Evolutionary conservation across 768 basidiomycete genomes (phyloP).

Genomic region (Cystofilobasidium ferigula): DNA sequence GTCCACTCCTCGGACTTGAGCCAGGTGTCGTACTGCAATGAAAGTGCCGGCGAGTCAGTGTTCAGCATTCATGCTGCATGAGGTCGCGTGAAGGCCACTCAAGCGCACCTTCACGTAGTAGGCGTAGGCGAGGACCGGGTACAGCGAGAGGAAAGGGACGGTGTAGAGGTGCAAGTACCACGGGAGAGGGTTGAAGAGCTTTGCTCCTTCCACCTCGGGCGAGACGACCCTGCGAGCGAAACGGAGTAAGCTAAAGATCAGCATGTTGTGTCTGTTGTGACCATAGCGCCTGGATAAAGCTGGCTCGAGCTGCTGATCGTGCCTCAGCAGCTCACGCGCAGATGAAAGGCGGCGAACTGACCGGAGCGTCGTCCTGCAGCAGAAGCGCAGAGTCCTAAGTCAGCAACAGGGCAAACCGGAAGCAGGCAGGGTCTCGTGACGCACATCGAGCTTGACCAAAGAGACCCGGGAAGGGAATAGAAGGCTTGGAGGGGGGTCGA

Average conservation of each 20-base stretch:
- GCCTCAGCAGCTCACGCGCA: too few species aligned
- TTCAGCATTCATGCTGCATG: too few species aligned
- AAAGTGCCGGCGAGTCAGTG: too few species aligned
- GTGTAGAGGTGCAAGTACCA: constrained; percentile 37
- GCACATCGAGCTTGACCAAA: too few species aligned
- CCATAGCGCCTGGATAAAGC: too few species aligned
- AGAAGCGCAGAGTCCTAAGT: not conserved
- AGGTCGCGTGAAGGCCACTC: too few species aligned
- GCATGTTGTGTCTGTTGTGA: too few species aligned
- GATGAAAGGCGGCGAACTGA: too few species aligned
- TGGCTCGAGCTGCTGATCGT: too few species aligned
- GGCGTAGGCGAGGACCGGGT: constrained; percentile 51
- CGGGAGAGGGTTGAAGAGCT: constrained; percentile 40
- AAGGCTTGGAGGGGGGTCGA: not conserved
- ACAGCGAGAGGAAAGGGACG: constrained; percentile 39
- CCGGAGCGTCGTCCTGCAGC: not conserved
- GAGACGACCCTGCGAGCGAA: constrained; percentile 27
- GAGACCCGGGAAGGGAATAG: not conserved
- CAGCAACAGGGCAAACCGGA: not conserved
- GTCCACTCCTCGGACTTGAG: constrained; percentile 78
- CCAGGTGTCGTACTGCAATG: constrained; percentile 28
- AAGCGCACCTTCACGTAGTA: constrained; percentile 58
- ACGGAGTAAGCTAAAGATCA: not conserved
- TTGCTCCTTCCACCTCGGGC: constrained; percentile 37
- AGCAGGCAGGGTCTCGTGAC: not conserved